Evolutionary conservation across 768 basidiomycete species (phyloP).

Genomic region (Xerocomus brunneocitrinus): DNA sequence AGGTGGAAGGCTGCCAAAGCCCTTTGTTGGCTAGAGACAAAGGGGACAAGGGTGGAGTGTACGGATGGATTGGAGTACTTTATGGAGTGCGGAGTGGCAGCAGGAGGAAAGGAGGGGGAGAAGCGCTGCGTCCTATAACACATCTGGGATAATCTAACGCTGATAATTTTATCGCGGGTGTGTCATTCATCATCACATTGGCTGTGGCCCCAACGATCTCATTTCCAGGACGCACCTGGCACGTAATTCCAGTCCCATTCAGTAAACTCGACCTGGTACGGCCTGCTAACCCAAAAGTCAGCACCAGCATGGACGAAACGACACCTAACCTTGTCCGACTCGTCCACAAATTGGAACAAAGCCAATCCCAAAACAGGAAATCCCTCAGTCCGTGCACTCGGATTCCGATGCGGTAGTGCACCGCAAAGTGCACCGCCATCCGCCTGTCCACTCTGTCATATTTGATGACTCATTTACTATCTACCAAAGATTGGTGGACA

Average conservation of each 20-base stretch:
- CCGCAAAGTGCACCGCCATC: neutral
- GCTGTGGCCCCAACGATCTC: conserved; percentile 10
- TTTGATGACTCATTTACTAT: neutral
- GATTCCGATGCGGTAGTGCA: neutral
- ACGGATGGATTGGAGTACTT: conserved; percentile 2
- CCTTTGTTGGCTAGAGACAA: conserved; percentile 29
- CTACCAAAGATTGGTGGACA: no score
- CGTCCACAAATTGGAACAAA: conserved; percentile 12
- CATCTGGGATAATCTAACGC: conserved; percentile 6
- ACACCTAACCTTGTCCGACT: neutral
- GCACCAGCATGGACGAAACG: neutral
- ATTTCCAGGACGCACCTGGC: neutral
- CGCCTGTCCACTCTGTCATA: neutral
- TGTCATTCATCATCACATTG: conserved; percentile 10
- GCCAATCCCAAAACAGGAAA: conserved; percentile 8
- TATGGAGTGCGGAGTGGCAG: neutral
- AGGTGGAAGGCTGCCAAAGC: conserved; percentile 14
- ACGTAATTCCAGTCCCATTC: neutral
- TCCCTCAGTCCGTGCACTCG: neutral
- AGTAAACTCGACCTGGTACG: neutral
- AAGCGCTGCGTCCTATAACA: conserved; percentile 9
- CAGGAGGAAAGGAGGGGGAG: no score
- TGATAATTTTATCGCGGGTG: conserved; percentile 14
- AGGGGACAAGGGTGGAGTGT: conserved; percentile 5
- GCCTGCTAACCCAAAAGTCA: neutral